Evolutionary conservation across 2,329 filamentous ascomycete genomes (phyloP).

Genomic region (Xylariaceae sp.): DNA sequence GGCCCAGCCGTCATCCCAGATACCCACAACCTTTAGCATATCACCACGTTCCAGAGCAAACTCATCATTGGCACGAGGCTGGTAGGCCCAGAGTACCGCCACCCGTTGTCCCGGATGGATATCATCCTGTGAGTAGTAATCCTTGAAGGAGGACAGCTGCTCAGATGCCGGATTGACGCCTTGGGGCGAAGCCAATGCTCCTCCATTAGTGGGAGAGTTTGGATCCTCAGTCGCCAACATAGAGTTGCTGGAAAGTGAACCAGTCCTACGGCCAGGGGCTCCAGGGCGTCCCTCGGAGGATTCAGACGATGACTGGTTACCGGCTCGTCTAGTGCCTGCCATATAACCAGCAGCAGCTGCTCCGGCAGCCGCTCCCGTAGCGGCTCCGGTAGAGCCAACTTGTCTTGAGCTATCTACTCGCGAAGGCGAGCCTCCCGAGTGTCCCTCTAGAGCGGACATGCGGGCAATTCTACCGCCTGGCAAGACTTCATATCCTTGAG

Average conservation of each 20-base stretch:
- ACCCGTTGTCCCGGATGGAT: slow-evolving; percentile 90
- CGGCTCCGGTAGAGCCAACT: slow-evolving; percentile 42
- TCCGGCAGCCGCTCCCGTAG: slow-evolving; percentile 14
- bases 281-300: slow-evolving; percentile 66
- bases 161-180: slow-evolving; percentile 85
- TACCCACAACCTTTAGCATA: slow-evolving; percentile 96
- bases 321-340: slow-evolving; percentile 41
- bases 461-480: slow-evolving; percentile 86
- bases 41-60: slow-evolving; percentile 91
- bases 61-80: slow-evolving; percentile 87
- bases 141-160: slow-evolving; percentile 93
- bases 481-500: slow-evolving; percentile 64
- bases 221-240: slow-evolving; percentile 64
- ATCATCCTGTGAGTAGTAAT: slow-evolving; percentile 97
- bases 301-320: slow-evolving; percentile 64
- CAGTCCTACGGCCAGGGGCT: slow-evolving; percentile 64
- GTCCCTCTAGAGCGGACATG: slow-evolving; percentile 88
- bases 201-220: slow-evolving; percentile 68
- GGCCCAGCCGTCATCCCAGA: slow-evolving; percentile 99
- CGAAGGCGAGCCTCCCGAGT: slow-evolving; percentile 57
- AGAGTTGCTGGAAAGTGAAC: slow-evolving; percentile 85
- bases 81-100: slow-evolving; percentile 91
- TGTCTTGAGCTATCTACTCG: slow-evolving; percentile 47
- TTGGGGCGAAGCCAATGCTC: slow-evolving; percentile 76
- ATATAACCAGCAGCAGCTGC: slow-evolving; percentile 43